These are phyloP conservation scores for Boletus eberwhitei DNA, from an alignment of 768 basidiomycete species.

Conservation along the genomic window DNA sequence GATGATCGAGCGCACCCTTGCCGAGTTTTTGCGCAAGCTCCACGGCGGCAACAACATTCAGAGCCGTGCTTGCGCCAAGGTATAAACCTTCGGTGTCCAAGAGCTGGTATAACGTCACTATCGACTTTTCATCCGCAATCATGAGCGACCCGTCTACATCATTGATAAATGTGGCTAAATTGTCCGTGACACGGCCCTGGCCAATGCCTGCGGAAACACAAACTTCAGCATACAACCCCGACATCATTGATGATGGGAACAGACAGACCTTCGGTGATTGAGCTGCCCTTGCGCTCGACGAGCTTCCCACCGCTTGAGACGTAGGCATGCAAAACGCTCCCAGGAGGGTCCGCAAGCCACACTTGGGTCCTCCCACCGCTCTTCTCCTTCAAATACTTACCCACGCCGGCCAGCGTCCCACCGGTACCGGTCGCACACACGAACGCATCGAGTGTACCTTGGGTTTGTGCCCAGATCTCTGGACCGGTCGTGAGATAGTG, in stretches of 20 bases:
- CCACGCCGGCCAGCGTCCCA: conserved; percentile 89
- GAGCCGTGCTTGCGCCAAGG: conserved; percentile 87
- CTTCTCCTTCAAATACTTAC: conserved; percentile 80
- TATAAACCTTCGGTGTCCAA: conserved; percentile 92
- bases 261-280: conserved; percentile 81
- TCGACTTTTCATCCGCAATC: conserved; percentile 84
- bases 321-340: conserved; percentile 85
- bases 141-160: conserved; percentile 80
- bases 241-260: not conserved
- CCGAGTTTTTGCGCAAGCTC: conserved; percentile 85
- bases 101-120: conserved; percentile 90
- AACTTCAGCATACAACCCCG: not conserved
- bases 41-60: conserved; percentile 93
- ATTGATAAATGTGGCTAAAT: conserved; percentile 78
- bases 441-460: conserved; percentile 82
- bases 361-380: conserved; percentile 75
- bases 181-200: conserved; percentile 92
- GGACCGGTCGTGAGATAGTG: conserved; percentile 93
- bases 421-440: conserved; percentile 94
- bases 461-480: conserved; percentile 91
- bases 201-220: conserved; percentile 71
- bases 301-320: conserved; percentile 77
- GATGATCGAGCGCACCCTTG: conserved; percentile 48
- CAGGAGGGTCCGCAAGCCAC: conserved; percentile 97
- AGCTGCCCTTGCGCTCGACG: conserved; percentile 75